Base-by-base conservation (phyloP, 179 eudicot species). In the Beta lomatogona region DNA sequence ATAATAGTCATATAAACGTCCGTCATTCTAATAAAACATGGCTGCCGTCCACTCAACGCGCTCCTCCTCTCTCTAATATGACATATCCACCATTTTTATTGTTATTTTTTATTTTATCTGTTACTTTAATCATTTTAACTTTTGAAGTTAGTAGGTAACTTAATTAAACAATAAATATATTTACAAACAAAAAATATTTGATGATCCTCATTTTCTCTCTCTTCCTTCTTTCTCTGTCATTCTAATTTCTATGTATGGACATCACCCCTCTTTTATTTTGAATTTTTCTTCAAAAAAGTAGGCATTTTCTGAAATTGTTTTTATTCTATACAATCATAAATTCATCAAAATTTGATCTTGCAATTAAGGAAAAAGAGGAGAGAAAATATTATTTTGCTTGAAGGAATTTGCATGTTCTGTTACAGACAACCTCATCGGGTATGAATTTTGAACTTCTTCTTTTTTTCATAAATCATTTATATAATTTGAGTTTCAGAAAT, bases 351-450 rank as follows among this genome's bases (percentile, higher is more conserved):
- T 15, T 57, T 25, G 45, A 9, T 21, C 16, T 75, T 1, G 60
- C 41, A 50, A 10, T 75, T 19, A 12, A 55, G 8, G n/a, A 5
- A 65, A 22, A 31, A 45, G 2, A 44, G 14, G 14, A 60, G 9
- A 55, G 76, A 25, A 19, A 57, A 14, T 45, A 36, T 21, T 54
- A 0, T 31, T 15, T 74, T 55, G 13, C 31, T 74, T 0, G n/a
- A 53, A 53, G n/a, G 11, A 52, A 52, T 46, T 78, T 85, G 87
- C 83, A 85, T 86, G 88, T 85, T 76, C 57, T 88, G 88, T 79
- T 88, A 82, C 80, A 63, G 74, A 22, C 83, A 55, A 65, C 75
- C 80, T 79, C 77, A 71, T 83, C 60, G 75, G 86, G 88, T 79
- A 78, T 54, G 36, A 0, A 55, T 59, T 67, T 72, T 64, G 31